Conservation (phyloP, 2,329 filamentous ascomycete species). For the Trichoderma sp. region DNA sequence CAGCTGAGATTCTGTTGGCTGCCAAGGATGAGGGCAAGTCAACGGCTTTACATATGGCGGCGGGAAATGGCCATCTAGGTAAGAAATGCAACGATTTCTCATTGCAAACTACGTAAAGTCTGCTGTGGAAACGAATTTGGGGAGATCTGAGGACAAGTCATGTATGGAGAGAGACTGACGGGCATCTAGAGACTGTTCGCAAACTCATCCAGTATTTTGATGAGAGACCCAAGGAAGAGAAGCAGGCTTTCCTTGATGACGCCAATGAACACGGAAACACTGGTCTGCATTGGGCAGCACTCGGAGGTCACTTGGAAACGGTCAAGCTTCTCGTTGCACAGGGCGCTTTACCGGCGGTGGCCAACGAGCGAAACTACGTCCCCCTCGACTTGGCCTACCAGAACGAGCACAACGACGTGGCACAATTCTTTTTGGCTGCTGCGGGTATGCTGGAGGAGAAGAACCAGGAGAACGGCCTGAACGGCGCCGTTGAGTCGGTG, state of each 20-base stretch:
- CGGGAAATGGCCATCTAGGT: constrained; percentile 85
- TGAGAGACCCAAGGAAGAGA: constrained; percentile 38
- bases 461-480: constrained; percentile 45
- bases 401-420: constrained; percentile 63
- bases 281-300: constrained; percentile 85
- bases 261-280: constrained; percentile 85
- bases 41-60: constrained; percentile 86
- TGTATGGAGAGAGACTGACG: neutral
- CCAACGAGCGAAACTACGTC: constrained; percentile 82
- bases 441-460: constrained; percentile 46
- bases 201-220: constrained; percentile 44
- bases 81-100: constrained; percentile 27
- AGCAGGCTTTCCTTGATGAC: constrained; percentile 58
- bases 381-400: constrained; percentile 71
- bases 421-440: constrained; percentile 56
- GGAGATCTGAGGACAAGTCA: neutral
- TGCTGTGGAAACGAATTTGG: too few relatives aligned
- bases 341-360: constrained; percentile 73
- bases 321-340: constrained; percentile 74
- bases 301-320: constrained; percentile 79
- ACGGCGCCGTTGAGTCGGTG: constrained; percentile 36
- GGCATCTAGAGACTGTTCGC: constrained; percentile 42
- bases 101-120: neutral
- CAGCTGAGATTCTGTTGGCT: constrained; percentile 63
- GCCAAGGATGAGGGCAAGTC: constrained; percentile 73